Evolutionary conservation across 345 rosid genomes (phyloP).

Genomic region (Populus euphratica): DNA sequence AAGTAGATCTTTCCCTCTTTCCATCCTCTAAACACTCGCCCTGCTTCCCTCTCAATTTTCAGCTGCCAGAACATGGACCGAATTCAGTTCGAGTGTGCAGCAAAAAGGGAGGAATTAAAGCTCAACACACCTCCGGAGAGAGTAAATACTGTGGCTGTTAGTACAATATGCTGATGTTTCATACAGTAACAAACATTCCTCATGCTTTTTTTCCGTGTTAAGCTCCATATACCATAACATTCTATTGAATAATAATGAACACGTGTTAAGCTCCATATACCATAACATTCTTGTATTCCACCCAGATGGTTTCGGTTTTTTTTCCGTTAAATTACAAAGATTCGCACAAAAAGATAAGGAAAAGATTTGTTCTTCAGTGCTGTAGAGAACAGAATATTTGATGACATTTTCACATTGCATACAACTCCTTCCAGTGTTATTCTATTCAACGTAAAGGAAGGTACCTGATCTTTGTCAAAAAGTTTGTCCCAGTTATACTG

Average conservation of each 20-base stretch:
- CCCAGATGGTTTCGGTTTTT: neutral
- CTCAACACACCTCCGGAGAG: neutral
- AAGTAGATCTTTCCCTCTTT: slow-evolving; percentile 82
- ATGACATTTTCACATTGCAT: neutral
- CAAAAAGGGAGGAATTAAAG: neutral
- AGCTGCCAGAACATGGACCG: slow-evolving; percentile 39
- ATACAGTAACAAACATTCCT: neutral
- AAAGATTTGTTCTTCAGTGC: neutral
- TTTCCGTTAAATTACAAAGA: neutral
- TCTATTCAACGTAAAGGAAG: neutral
- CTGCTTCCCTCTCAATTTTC: slow-evolving; percentile 86
- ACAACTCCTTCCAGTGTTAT: neutral
- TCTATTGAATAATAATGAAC: neutral
- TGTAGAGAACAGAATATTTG: neutral
- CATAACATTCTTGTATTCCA: neutral
- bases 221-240: neutral
- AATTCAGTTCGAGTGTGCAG: slow-evolving; percentile 1
- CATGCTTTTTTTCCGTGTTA: neutral
- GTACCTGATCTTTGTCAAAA: slow-evolving; percentile 85
- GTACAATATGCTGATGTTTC: neutral
- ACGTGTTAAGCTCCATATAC: neutral
- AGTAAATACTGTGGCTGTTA: neutral
- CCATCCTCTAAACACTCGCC: slow-evolving; percentile 87
- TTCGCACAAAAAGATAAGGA: neutral
- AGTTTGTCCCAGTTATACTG: slow-evolving; percentile 58